phyloP scores from a whole-genome alignment of 73 alveolate species.

The Durusdinium trenchii region DNA sequence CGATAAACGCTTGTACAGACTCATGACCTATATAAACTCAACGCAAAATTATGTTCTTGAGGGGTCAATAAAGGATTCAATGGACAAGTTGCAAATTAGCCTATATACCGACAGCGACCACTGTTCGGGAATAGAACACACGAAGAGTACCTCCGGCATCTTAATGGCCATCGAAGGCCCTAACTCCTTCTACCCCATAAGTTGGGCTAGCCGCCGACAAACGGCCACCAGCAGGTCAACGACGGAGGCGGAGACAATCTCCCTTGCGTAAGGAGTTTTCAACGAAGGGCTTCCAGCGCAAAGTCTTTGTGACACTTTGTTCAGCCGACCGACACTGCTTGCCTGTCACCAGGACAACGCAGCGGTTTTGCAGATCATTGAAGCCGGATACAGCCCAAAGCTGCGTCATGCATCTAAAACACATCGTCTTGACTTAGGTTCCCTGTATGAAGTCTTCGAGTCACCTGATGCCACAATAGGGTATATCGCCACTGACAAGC shows the following conservation, averaged over 20 bases:
- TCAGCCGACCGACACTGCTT: slow-evolving; percentile 1
- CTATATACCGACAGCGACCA: slow-evolving; percentile 22
- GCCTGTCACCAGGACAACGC: slow-evolving; percentile 44
- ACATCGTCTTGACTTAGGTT: neutral
- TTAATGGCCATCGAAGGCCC: slow-evolving; percentile 2
- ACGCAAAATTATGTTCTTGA: neutral
- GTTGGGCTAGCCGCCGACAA: slow-evolving; percentile 35
- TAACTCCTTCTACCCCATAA: neutral
- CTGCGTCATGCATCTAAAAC: slow-evolving; percentile 30
- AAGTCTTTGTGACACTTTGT: neutral
- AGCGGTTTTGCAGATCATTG: slow-evolving; percentile 41
- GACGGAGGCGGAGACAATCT: slow-evolving; percentile 19
- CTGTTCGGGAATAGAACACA: neutral
- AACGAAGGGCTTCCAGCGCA: slow-evolving; percentile 36
- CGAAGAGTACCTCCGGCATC: neutral
- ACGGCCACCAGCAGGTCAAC: neutral
- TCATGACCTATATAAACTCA: neutral
- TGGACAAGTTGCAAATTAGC: neutral
- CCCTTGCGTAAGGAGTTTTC: neutral
- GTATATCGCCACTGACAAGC: slow-evolving; percentile 9
- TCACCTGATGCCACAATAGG: neutral
- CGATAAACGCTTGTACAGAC: slow-evolving; percentile 10
- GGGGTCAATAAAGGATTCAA: neutral
- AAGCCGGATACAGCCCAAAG: slow-evolving; percentile 33
- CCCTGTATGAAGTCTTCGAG: slow-evolving; percentile 31